phyloP scores from a whole-genome alignment of 2,329 filamentous ascomycete genomes.

The Fusarium longipes region DNA sequence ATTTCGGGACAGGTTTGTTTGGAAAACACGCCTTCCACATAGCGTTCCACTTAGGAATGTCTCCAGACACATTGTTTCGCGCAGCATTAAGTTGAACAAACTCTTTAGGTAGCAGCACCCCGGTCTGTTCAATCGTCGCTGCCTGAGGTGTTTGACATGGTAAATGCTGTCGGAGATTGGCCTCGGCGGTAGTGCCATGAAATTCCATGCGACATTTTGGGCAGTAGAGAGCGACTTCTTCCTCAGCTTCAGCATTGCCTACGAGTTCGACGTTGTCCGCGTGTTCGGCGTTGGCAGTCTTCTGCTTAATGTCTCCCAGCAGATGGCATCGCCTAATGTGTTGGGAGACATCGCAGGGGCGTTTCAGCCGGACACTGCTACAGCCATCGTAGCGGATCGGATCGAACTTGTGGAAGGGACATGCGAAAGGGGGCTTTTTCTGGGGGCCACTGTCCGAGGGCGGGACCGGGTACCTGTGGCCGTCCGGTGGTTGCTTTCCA shows the following conservation, averaged over 20 bases:
- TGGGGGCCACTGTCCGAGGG: background rate
- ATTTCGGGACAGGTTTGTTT: background rate
- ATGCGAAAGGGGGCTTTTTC: background rate
- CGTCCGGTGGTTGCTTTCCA: background rate
- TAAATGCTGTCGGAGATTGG: background rate
- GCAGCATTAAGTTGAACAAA: background rate
- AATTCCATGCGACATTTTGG: background rate
- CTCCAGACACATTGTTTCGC: background rate
- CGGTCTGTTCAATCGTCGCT: constrained; percentile 5
- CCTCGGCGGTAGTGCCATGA: background rate
- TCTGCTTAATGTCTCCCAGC: background rate
- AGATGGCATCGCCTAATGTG: background rate
- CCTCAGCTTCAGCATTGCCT: background rate
- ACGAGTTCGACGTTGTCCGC: background rate
- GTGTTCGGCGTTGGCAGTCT: background rate
- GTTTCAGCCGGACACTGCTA: background rate
- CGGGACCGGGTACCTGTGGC: background rate
- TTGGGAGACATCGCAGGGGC: background rate
- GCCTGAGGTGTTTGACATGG: background rate
- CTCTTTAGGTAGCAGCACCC: constrained; percentile 1
- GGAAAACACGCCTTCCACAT: background rate
- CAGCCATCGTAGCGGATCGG: background rate
- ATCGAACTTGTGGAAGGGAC: background rate
- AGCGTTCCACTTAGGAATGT: background rate
- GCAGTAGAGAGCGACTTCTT: background rate